Evolutionary conservation across 1,284 basidiomycete species (phyloP).

Genomic region (Tilletia horrida): DNA sequence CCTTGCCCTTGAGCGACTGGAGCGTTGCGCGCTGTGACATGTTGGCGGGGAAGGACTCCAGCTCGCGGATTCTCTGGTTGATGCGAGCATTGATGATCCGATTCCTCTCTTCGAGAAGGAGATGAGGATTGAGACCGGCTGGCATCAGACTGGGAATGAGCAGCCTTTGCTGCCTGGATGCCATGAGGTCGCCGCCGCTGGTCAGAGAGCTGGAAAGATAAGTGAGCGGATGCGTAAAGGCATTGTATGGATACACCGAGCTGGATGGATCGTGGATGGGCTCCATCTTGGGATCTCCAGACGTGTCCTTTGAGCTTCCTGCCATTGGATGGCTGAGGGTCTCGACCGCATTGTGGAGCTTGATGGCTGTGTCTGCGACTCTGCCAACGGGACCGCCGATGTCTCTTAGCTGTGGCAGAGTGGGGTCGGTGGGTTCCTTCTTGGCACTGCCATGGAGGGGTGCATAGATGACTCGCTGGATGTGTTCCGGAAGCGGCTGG

Average conservation of each 20-base stretch:
- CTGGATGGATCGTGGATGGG: slow-evolving; percentile 68
- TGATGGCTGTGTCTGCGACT: slow-evolving; percentile 65
- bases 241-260: slow-evolving; percentile 89
- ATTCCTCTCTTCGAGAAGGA: slow-evolving; percentile 85
- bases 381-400: slow-evolving; percentile 67
- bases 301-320: neutral
- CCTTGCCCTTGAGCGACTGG: slow-evolving; percentile 13
- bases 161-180: slow-evolving; percentile 73
- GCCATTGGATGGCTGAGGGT: neutral
- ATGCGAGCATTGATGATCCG: slow-evolving; percentile 85
- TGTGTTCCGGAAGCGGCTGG: slow-evolving; percentile 71
- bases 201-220: slow-evolving; percentile 55
- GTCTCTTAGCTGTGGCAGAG: slow-evolving; percentile 58
- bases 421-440: slow-evolving; percentile 24
- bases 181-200: slow-evolving; percentile 49
- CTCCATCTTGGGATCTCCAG: slow-evolving; percentile 19
- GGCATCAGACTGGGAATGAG: slow-evolving; percentile 87
- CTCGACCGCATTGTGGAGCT: slow-evolving; percentile 6
- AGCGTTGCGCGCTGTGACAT: slow-evolving; percentile 58
- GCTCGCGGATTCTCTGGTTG: slow-evolving; percentile 80
- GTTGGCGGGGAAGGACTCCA: slow-evolving; percentile 77
- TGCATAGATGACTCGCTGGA: slow-evolving; percentile 70
- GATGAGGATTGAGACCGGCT: slow-evolving; percentile 84
- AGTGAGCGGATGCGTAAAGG: slow-evolving; percentile 80
- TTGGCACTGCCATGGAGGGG: slow-evolving; percentile 13